These are phyloP conservation scores for Vigna nakashimae DNA, from an alignment of 306 rosid genomes.

Conservation along the genomic window DNA sequence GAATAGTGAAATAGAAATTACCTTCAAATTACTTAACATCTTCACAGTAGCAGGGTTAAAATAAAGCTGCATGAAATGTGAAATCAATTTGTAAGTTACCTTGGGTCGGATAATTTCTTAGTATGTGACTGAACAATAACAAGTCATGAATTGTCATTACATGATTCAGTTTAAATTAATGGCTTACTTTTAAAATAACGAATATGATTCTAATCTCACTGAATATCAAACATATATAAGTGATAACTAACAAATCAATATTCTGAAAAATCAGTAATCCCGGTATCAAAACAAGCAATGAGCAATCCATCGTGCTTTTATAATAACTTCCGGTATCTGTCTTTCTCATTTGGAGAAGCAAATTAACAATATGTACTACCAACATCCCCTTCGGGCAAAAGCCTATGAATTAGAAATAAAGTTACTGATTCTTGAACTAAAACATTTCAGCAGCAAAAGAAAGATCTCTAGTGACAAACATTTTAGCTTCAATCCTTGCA, in stretches of 20 bases:
- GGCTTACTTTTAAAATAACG: not conserved
- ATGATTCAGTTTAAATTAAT: not conserved
- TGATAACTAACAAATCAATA: constrained; percentile 2
- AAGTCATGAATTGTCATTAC: not conserved
- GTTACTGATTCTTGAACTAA: constrained; percentile 1
- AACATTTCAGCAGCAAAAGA: constrained; percentile 19
- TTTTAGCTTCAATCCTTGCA: constrained; percentile 31
- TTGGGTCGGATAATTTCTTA: constrained; percentile 22
- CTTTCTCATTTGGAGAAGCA: constrained; percentile 24
- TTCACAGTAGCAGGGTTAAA: constrained; percentile 99
- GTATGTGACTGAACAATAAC: not conserved
- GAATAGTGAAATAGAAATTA: constrained; percentile 47
- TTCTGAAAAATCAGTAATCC: constrained; percentile 20
- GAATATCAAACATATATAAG: not conserved
- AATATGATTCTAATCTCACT: not conserved
- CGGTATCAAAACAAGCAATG: constrained; percentile 15
- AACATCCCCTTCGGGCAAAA: constrained; percentile 4
- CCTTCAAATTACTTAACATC: constrained; percentile 99
- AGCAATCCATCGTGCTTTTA: constrained; percentile 11
- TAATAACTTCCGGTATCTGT: constrained; percentile 2
- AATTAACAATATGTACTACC: constrained; percentile 27
- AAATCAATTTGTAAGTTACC: constrained; percentile 45
- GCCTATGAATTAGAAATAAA: not conserved
- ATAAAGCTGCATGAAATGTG: constrained; percentile 78
- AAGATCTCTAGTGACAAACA: constrained; percentile 19